These are phyloP conservation scores for Trichophyton benhamiae DNA, from an alignment of 2,329 filamentous ascomycete species.

Conservation along the genomic window DNA sequence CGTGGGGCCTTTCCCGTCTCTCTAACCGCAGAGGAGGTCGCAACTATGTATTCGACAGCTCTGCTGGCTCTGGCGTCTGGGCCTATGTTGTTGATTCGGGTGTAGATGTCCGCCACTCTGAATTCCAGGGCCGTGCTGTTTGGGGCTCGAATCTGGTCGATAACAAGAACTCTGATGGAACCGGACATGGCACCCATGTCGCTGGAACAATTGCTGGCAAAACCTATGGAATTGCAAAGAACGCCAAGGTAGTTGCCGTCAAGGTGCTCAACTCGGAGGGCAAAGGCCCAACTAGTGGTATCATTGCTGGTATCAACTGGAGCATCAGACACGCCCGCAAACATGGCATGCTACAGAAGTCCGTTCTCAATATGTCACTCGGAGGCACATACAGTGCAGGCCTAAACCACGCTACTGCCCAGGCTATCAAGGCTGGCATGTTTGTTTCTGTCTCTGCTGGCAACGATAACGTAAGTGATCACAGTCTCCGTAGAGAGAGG, in stretches of 20 bases:
- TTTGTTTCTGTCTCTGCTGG: constrained; percentile 31
- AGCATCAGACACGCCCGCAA: constrained; percentile 22
- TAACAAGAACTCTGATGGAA: constrained; percentile 13
- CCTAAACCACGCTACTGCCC: constrained; percentile 29
- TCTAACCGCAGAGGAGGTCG: constrained; percentile 14
- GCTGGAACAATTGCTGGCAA: constrained; percentile 25
- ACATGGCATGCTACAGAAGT: constrained; percentile 20
- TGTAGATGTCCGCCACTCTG: constrained; percentile 22
- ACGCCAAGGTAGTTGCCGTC: constrained; percentile 32
- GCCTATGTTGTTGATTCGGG: constrained; percentile 29
- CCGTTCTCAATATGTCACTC: constrained; percentile 26
- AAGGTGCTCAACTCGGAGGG: constrained; percentile 38
- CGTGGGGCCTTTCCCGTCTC: constrained; percentile 26
- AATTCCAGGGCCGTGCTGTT: constrained; percentile 27
- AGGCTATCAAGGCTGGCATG: constrained; percentile 26
- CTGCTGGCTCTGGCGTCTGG: constrained; percentile 23
- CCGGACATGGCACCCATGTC: constrained; percentile 30
- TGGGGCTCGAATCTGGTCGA: constrained; percentile 23
- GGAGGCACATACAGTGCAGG: constrained; percentile 26
- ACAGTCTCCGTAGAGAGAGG: background rate
- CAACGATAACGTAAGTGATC: constrained; percentile 21
- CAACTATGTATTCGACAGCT: constrained; percentile 25
- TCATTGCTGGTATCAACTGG: constrained; percentile 40
- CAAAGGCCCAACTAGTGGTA: constrained; percentile 32
- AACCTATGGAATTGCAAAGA: constrained; percentile 28